Base-by-base conservation (phyloP, 306 rosid species). In the Amphicarpaea edgeworthii region DNA sequence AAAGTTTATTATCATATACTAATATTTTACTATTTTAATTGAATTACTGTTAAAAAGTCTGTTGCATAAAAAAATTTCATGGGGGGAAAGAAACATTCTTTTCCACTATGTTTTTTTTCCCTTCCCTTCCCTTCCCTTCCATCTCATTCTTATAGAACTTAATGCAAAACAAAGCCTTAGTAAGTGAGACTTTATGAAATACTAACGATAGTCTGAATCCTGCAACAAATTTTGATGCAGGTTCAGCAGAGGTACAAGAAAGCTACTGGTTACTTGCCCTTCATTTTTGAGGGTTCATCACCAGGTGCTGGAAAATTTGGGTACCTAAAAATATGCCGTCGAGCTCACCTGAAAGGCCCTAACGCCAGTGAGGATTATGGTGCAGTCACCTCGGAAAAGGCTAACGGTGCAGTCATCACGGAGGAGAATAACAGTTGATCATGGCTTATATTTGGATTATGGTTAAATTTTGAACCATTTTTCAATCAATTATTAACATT, bases 241-340 rank as follows among this genome's bases (percentile, higher is more conserved):
- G 55, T 95, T 85, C 97, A 92, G 81, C 86, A 85, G 59, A 90
- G 97, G 78, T 92, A 95, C 89, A 87, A 89, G 82, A 88, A 55
- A 30, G 98, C 96, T 10, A 92, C 97, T 0, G 98, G 96, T 15
- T 92, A 89, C 46, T 53, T 88, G 83, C 99, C 98, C 16, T 89
- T 76, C 55, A 30, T 89, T 75, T 90, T 95, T 66, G 97, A 95
- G 84, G 98, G 99, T 63, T 95, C 98, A 2, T 95, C 99, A 11
- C 97, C 99, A 0, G 98, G 93, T 50, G 97, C 98, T 1, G 95
- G 91, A n/a, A 92, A 83, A 82, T 92, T 95, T 28, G 98, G 97
- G 24, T 68, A 87, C 79, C 85, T 92, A 49, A 92, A 81, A 85
- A 54, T 95, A 77, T 85, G 86, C 60, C 87, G 91, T 3, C 88